Evolutionary conservation across 176 grass and related monocot species (phyloP), one percentile per base, ranked within the genome.

Genomic region (Hordeum marinum): DNA sequence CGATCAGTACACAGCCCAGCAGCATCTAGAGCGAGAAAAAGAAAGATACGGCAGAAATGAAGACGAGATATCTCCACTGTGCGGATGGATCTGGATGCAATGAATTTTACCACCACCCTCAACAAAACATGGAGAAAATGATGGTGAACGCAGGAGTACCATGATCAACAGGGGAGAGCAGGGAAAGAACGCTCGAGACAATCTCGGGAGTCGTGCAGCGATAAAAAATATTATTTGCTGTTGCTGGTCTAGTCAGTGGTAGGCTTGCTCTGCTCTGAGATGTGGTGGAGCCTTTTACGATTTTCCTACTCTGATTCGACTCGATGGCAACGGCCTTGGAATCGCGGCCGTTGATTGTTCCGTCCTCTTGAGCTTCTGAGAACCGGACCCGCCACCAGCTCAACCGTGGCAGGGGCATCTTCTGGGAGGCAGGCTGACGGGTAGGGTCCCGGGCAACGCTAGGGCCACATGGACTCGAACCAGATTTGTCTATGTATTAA

Each of bases 291-390:
- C 66, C 21, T 58, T 73, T 74, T 34, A 12, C 35, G 13, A n/a
- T 71, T 71, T 37, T 15, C 21, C 11, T 11, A 64, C 9, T 20
- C 31, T 84, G 73, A 72, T 88, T 86, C 50, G 80, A 34, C 48
- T 35, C 14, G 13, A 74, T 64, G 52, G 39, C 36, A 61, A 84
- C 92, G 80, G 76, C 89, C 74, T 93, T 83, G 86, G 86, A 90
- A 93, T 90, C 83, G 85, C 74, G 76, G 82, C 89, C 92, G 87
- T 94, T 89, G 89, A 94, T 91, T 94, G 81, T 88, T 82, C 87
- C 75, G 90, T 89, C 84, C 75, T 78, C 58, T 13, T 55, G 50
- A 79, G 57, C 52, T 80, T 80, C 87, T 63, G 4, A 52, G 26
- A 76, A 73, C 39, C 4, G 81, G 14, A 3, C 64, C 81, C 85